Evolutionary conservation across 2,329 filamentous ascomycete genomes (phyloP), one percentile per base, ranked within the genome.

Genomic region (Aspergillus piperis): DNA sequence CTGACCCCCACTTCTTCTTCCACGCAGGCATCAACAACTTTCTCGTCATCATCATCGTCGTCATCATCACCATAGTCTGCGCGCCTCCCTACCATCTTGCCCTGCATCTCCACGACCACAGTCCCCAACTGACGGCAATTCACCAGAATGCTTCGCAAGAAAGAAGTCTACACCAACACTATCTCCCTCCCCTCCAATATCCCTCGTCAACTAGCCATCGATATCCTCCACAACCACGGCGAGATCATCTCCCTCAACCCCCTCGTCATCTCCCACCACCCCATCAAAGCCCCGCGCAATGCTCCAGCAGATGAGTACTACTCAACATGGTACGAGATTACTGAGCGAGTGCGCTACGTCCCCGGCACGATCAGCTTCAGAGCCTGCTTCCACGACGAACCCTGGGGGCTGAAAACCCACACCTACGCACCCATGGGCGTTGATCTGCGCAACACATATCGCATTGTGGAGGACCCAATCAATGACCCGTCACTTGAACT

Each of bases 211-310:
- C 83, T 85, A n/a, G 90, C 91, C 44, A 74, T 96, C 64, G 82
- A 86, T 57, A 90, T 91, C 66, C 86, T 96, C 32, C 90, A 92
- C 74, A 84, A 89, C 74, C 91, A 96, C 77, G 75, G 83, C 53
- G 88, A 88, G 68, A 96, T 96, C 88, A 96, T 96, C 70, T 89
- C 94, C 71, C 81, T 96, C 59, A 96, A 96, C 75, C 92, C 92
- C 1, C 82, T 96, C 51, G 89, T 96, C 58, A 86, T 89, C 63
- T 87, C 90, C 62, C 85, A 90, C 59, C 84, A 88, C 66, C 82
- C 82, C 32, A 91, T 91, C 75, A 82, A 84, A 50, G 83, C 90
- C 2, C 91, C 91, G 0, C 70, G 82, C 23, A 84, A 88, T 70
- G 88, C 89, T 11, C 80, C 85, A 0, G 78, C 86, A 15, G 90